Base-by-base conservation (phyloP, 257 asterid species). In the Plantago elongata region DNA sequence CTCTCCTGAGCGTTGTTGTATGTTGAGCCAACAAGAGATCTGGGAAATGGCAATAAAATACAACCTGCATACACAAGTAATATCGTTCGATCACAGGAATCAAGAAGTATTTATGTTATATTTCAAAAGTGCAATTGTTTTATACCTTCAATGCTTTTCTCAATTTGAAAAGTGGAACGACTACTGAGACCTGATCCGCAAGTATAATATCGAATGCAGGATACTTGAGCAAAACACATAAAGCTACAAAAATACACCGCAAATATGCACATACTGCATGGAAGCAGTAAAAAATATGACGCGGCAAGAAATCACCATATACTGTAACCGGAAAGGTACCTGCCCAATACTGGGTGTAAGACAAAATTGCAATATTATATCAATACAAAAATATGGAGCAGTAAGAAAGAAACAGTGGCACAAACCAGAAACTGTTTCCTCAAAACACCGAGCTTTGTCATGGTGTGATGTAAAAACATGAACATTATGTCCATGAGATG, bases 11-110 rank as follows among this genome's bases (percentile, higher is more conserved):
- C 17, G 67, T 37, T 64, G 97, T 87, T 9, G 89, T 84, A 75
- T 83, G 99, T 71, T 89, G 91, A 63, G 97, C 96, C 27, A 93
- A 78, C 49, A 93, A 74, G 58, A 93, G 77, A 80, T 93, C 97
- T 6, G 99, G 99, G 75, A 93, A 93, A 82, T 93, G 99, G 78
- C 99, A 93, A 68, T 93, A 93, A 71, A 89, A 89, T 44, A 93
- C 88, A 65, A 89, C 95, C 97, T 93, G 73, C 61, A 49, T 43
- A 63, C 68, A 67, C 40, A 29, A 34, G 40, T 54, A 18, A 37
- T 22, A 7, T 11, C 9, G 40, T 34, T 34, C 40, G 40, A 34
- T 50, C 27, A 64, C 16, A 68, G 44, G 38, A 45, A 11, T 9
- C 38, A 51, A 22, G 27, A 22, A 22, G 27, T 8, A 61, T 16